Evolutionary conservation across 352 stramenopile species (phyloP), one percentile per base, ranked within the genome.

Genomic region (Phytopythium boreale): DNA sequence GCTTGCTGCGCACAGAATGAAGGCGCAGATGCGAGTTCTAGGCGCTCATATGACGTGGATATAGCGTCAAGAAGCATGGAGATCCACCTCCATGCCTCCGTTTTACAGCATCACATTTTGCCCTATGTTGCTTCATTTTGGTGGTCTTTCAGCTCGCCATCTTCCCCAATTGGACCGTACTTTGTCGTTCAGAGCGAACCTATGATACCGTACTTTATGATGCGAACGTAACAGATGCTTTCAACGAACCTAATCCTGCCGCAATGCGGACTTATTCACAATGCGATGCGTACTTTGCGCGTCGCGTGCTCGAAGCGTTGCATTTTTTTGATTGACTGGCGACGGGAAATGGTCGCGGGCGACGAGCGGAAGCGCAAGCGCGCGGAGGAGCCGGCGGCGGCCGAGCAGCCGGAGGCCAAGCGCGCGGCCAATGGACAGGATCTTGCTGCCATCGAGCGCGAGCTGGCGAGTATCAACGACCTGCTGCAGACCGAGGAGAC

Each of bases 401-500:
- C 52, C 44, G 52, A 11, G 9, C 31, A 20, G 34, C 20, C 57
- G 4, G 7, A 36, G 15, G 61, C 29, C 37, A 74, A 74, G 56
- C 27, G 39, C 22, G 12, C 41, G 24, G 29, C 26, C 27, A 22
- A 39, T 24, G 9, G 0, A 0, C 37, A 22, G 56, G 34, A 44
- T 15, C 14, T 53, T 8, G 12, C 61, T 24, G 58, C 22, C 11
- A 52, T 83, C 5, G 73, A 84, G 20, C 46, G 22, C 1, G 73
- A 84, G 59, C 75, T 86, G 19, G 64, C 74, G 29, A 73, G 64
- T 49, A 78, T 88, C 43, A 86, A 90, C 61, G 71, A 79, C 29
- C 66, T 87, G 52, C 75, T 90, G 39, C 79, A 90, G 71, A 63
- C 77, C n/a, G 79, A 90, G 53, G 76, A 86, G 55, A 85, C 77